Base-by-base conservation (phyloP, 2,329 filamentous ascomycete species). In the Pseudocercospora cruenta region DNA sequence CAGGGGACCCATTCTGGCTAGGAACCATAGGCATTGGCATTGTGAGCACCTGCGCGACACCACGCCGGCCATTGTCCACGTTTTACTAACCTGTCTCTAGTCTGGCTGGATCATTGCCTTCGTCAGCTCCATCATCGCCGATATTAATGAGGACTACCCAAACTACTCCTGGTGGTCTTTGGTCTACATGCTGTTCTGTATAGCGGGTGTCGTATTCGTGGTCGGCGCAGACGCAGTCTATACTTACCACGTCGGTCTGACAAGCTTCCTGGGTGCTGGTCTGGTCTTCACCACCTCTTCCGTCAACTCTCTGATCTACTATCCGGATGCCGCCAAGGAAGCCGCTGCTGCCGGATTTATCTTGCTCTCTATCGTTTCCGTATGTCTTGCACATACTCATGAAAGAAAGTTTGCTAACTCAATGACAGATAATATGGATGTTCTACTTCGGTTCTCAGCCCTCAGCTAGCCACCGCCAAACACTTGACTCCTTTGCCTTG, bases 371-470 rank as follows among this genome's bases (percentile, higher is more conserved):
- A 97, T 98, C 88, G 89, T 97, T 63, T 88, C 91, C 72, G 94
- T 97, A 87, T 76, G 92, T 84, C 28, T 12, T 36, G 21, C n/a
- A 14, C 28, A 58, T 36, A 28, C 4, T 28, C 5, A 26, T 5
- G 3, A 19, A 31, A 14, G 28, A 24, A 5, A n/a, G 4, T 14
- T n/a, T 22, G 28, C 63, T 65, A 26, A 65, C 51, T 60, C 53
- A 16, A 16, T 24, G 54, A 47, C 73, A 97, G 94, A 92, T 97
- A 73, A 88, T 98, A 66, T 99, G 95, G 95, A 97, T 97, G 73
- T 96, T 98, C 81, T 98, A 98, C 84, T 99, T 97, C 76, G 95
- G 95, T 74, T 97, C 94, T 1, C 91, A 93, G 19, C 93, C 94
- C 1, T 91, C 92, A 49, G 92, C 94, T 16, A 87, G 90, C 62